phyloP scores from a whole-genome alignment of 306 rosid genomes.

The Vigna unguiculata region DNA sequence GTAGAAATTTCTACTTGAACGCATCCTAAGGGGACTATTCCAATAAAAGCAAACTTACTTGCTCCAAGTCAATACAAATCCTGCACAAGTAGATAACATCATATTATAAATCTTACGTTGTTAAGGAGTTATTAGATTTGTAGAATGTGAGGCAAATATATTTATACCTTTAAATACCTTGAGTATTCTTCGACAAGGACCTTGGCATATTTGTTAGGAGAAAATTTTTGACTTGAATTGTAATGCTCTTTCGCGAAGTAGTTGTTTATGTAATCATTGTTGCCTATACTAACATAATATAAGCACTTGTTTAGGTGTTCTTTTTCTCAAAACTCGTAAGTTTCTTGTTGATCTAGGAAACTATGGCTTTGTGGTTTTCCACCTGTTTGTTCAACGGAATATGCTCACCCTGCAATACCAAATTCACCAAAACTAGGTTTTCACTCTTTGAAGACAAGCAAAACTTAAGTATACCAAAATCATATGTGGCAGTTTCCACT shows the following conservation, averaged over 20 bases:
- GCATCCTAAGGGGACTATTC: conserved; percentile 61
- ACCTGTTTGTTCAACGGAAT: conserved; percentile 51
- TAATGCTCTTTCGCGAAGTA: conserved; percentile 55
- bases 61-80: conserved; percentile 62
- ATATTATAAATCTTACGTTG: neutral
- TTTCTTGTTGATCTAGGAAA: conserved; percentile 32
- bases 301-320: conserved; percentile 58
- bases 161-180: conserved; percentile 48
- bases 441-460: neutral
- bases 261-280: conserved; percentile 74
- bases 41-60: conserved; percentile 65
- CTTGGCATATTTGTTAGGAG: conserved; percentile 42
- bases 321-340: conserved; percentile 23
- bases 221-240: conserved; percentile 1
- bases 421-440: neutral
- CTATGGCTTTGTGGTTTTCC: conserved; percentile 45
- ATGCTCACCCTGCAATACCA: conserved; percentile 55
- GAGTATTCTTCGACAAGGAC: conserved; percentile 46
- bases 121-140: no score
- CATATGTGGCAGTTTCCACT: no score
- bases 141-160: conserved; percentile 1
- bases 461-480: no score
- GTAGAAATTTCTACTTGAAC: conserved; percentile 50
- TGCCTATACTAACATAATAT: conserved; percentile 64
- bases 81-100: conserved; percentile 38